Base-by-base conservation (phyloP, 1,284 basidiomycete species). In the Puccinia coronata region DNA sequence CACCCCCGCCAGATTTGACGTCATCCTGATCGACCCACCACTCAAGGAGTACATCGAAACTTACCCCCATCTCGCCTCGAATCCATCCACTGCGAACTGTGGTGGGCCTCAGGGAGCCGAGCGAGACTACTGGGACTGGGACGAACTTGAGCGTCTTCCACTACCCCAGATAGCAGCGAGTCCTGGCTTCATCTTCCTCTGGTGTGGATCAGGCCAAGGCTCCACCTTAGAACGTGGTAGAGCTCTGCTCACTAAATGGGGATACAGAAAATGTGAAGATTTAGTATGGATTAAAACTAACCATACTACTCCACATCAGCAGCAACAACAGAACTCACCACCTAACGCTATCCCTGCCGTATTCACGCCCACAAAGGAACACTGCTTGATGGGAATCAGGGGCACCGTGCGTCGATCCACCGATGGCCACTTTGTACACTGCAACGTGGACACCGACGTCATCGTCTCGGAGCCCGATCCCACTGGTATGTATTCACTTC, bases 371-470 rank as follows among this genome's bases (percentile, higher is more conserved):
- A 95, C 95, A 73, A 95, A 96, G 85, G 93, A 98, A 84, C 96
- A 99, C 85, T 98, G 96, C 87, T 88, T 98, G 63, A 98, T 99
- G 90, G 97, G 97, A n/a, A 99, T 99, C 83, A 91, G 94, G 49
- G 96, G 96, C 1, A 99, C 96, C 0, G 96, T 99, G 2, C 91
- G 96, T 23, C 89, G 96, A 36, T 95, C 93, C 28, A 95, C 92
- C 0, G 96, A 99, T 86, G 92, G 91, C 81, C 92, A 93, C 91
- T 96, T 98, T 86, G 96, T 98, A 0, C 96, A 99, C 86, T 98
- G 96, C 86, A 99, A 99, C 86, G 92, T 99, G 83, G 93, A 92
- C 92, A 88, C 67, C 34, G 79, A 81, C 63, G 79, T 81, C 47
- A 73, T 81, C 36, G 79, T 81, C 43, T 55, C 79, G 0, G 79